Evolutionary conservation across 495 filamentous ascomycete genomes (phyloP).

Genomic region (Penicillium subrubescens): DNA sequence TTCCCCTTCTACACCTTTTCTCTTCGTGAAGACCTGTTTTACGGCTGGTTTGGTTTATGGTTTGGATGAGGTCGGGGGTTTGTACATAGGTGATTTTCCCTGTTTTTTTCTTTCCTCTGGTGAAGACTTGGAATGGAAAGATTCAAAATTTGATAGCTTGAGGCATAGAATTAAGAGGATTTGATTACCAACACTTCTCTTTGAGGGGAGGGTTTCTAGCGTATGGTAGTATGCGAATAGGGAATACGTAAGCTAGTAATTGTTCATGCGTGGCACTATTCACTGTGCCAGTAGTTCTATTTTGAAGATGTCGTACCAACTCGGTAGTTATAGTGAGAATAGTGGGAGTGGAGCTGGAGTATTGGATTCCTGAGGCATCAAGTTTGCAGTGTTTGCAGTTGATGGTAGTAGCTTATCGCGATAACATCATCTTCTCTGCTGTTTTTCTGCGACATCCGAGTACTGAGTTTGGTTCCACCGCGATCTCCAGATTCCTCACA

Average conservation of each 20-base stretch:
- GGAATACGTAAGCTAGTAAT: too few species aligned
- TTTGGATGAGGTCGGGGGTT: conserved; percentile 7
- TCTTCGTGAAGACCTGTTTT: conserved; percentile 22
- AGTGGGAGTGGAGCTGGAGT: too few species aligned
- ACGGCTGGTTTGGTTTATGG: conserved; percentile 11
- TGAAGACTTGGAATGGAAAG: not conserved
- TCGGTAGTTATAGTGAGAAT: too few species aligned
- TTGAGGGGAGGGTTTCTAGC: not conserved
- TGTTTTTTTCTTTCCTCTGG: too few species aligned
- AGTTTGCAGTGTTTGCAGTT: not conserved
- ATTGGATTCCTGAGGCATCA: not conserved
- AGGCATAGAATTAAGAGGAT: conserved; percentile 2
- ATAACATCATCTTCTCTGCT: not conserved
- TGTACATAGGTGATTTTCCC: not conserved
- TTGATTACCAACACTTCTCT: not conserved
- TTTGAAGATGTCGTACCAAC: too few species aligned
- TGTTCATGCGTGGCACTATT: too few species aligned
- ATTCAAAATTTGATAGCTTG: not conserved
- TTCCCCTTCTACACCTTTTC: not conserved
- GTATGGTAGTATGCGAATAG: not conserved
- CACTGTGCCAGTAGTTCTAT: too few species aligned
- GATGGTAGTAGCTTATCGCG: conserved; percentile 3
- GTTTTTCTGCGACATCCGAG: not conserved
- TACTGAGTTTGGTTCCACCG: not conserved
- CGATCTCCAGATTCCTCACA: not conserved